These are phyloP conservation scores for Penicillium sumatraense DNA, from an alignment of 2,329 filamentous ascomycete species.

Conservation along the genomic window DNA sequence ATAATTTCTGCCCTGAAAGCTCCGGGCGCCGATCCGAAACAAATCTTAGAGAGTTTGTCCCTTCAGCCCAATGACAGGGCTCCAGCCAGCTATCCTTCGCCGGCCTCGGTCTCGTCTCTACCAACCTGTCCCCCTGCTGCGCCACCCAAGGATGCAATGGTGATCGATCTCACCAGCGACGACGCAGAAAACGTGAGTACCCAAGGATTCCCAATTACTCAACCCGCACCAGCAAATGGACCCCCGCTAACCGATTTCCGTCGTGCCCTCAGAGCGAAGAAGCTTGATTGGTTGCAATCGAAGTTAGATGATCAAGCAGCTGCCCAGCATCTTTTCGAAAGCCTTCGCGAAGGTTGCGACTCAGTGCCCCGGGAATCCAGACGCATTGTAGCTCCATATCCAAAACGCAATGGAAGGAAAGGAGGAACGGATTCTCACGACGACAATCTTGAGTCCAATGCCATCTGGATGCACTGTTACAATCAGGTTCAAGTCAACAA, in stretches of 20 bases:
- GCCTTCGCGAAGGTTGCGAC: too few species aligned
- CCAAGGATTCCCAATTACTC: slow-evolving; percentile 3
- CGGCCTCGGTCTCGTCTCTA: not conserved
- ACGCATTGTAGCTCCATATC: too few species aligned
- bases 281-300: slow-evolving; percentile 36
- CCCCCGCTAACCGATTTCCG: slow-evolving; percentile 21
- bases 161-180: slow-evolving; percentile 17
- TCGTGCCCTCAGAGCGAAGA: slow-evolving; percentile 34
- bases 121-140: not conserved
- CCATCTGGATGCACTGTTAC: too few species aligned
- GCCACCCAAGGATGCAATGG: slow-evolving; percentile 10
- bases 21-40: not conserved
- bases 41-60: not conserved
- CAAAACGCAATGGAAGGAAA: too few species aligned
- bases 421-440: too few species aligned
- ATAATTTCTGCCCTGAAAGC: not conserved
- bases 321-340: not conserved
- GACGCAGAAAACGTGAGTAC: slow-evolving; percentile 11
- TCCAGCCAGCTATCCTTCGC: not conserved
- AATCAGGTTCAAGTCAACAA: too few species aligned
- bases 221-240: not conserved
- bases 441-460: too few species aligned
- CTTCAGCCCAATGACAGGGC: not conserved
- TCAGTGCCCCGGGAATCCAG: too few species aligned
- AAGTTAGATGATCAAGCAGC: not conserved